Evolutionary conservation across 2,329 filamentous ascomycete species (phyloP), one percentile per base, ranked within the genome.

Genomic region (Trichoderma koningii): DNA sequence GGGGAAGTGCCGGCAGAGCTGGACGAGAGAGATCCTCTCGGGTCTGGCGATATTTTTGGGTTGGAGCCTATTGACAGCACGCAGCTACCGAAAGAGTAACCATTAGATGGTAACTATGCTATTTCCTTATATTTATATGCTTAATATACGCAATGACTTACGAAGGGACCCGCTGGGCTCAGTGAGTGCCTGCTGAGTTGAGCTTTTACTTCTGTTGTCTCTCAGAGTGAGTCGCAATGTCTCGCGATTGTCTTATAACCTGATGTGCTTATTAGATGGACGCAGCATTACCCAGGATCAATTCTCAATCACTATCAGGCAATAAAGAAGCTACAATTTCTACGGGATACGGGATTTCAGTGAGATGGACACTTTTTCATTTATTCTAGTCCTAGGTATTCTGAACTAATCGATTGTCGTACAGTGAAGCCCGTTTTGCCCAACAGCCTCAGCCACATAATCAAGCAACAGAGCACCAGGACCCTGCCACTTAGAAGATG

Each of bases 1-100:
- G 85, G 85, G 28, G 85, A 87, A 68, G 80, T 79, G 2, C 75
- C 77, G 3, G 71, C 76, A 15, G 78, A 76, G 3, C 72, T 70
- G 10, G 72, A 75, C 2, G 76, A 74, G 1, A 74, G 73, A 17
- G 73, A 74, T n/a, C 72, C 76, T 2, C 68, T 79, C 14, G 76
- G 77, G 10, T 73, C 76, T 9, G 80, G 83, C 60, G 82, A 85
- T 55, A 82, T 86, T 7, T 87, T 87, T 70, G 84, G 83, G 5
- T 66, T 87, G 69, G 80, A 86, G 71, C 81, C 82, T 4, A 77
- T 87, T 34, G 66, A 64, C 6, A 77, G 72, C 45, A 21, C 61
- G 26, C 66, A 64, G 12, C 77, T 71, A 48, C 19, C 61, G 7
- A 76, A 74, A 67, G 69, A 67, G 42, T 30, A 61, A 17, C 52